Conservation (phyloP, 1,284 basidiomycete genomes). For the Cystobasidiaceae sp. region DNA sequence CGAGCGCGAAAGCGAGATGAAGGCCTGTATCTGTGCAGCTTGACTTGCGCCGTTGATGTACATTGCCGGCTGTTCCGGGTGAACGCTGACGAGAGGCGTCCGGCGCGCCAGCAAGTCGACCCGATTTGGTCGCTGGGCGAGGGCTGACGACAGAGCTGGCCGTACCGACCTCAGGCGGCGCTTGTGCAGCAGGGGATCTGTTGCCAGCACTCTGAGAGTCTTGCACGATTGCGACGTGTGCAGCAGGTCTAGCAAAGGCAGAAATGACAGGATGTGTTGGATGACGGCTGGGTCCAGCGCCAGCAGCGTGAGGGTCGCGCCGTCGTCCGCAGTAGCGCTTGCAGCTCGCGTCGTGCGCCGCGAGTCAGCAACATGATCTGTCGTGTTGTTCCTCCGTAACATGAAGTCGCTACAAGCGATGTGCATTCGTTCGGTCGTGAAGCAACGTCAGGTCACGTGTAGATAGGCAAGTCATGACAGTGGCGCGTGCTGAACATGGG, state of each 20-base stretch:
- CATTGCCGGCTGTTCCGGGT: background rate
- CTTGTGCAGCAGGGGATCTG: background rate
- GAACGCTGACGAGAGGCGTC: background rate
- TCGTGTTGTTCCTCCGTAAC: no score
- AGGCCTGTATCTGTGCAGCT: conserved; percentile 4
- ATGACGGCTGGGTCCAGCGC: background rate
- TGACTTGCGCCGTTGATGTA: conserved; percentile 14
- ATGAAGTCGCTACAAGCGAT: no score
- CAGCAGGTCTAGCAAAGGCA: background rate
- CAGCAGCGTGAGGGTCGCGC: background rate
- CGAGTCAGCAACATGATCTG: no score
- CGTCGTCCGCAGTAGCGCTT: background rate
- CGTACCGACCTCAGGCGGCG: background rate
- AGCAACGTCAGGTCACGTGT: no score
- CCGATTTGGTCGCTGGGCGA: background rate
- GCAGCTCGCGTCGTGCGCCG: no score
- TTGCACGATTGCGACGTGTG: background rate
- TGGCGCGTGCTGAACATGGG: no score
- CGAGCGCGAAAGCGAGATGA: conserved; percentile 1
- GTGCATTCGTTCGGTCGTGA: no score
- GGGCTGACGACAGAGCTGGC: background rate
- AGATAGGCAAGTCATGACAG: no score
- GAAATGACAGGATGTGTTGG: background rate
- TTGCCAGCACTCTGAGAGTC: background rate
- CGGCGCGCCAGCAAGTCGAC: background rate